Evolutionary conservation across 1,284 basidiomycete species (phyloP), one percentile per base, ranked within the genome.

Genomic region (Pseudozyma sp.): DNA sequence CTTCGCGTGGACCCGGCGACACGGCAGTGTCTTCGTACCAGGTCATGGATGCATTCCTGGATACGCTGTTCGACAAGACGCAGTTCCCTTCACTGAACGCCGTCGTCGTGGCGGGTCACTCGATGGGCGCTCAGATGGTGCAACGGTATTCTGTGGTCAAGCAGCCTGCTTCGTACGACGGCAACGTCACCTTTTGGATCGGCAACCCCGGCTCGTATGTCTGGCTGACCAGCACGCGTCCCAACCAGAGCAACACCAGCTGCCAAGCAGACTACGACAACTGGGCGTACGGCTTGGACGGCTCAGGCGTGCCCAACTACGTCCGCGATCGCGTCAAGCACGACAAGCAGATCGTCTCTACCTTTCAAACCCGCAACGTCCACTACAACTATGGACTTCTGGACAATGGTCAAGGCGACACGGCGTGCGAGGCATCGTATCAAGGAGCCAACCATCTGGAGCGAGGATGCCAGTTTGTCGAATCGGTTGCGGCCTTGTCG

Each of bases 351-450:
- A 31, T 83, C 10, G 30, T 81, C 10, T 39, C 64, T 2, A 58
- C 60, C 2, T 84, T 71, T 66, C 53, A 37, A 10, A 45, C 47
- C 19, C 71, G 81, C 24, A 77, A 70, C 30, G 68, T 83, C 14
- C 75, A 79, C 60, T 78, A 76, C 55, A 78, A 73, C 40, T 62
- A 77, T 5, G 82, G 69, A 5, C 47, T 83, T 11, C 55, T 77
- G 10, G 82, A 83, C 60, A 82, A 82, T 43, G 81, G 81, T 29
- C 63, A 70, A 33, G 79, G 79, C 17, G 79, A 79, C 58, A 78
- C 77, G n/a, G 39, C 70, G n/a, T 81, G 80, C 59, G 54, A 62
- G 34, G 79, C 77, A 5, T 43, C 56, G 17, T 49, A 52, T 24
- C 80, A 82, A 51, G 80, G 80, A 17, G 65, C 68, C n/a, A 81